Evolutionary conservation across 768 basidiomycete species (phyloP).

Genomic region (Hygrocybe punicea): DNA sequence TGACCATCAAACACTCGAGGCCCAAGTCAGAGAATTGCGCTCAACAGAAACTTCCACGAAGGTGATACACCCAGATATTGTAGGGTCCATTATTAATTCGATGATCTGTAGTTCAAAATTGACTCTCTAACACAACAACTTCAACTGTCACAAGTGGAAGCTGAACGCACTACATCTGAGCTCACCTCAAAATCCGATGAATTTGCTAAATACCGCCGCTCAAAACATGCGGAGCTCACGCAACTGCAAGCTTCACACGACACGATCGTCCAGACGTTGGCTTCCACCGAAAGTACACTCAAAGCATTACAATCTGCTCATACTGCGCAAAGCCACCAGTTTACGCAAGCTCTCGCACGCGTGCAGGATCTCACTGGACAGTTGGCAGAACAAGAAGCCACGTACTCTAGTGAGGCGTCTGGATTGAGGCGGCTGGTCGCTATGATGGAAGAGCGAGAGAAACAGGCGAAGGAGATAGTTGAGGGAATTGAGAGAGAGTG

Average conservation of each 20-base stretch:
- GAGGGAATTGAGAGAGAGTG: slow-evolving; percentile 81
- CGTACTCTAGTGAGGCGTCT: slow-evolving; percentile 73
- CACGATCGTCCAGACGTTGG: slow-evolving; percentile 61
- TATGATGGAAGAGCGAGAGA: slow-evolving; percentile 86
- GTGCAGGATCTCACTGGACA: slow-evolving; percentile 73
- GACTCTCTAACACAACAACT: slow-evolving; percentile 82
- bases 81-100: slow-evolving; percentile 4
- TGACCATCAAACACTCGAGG: slow-evolving; percentile 65
- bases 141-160: slow-evolving; percentile 70
- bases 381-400: slow-evolving; percentile 81
- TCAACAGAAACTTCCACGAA: slow-evolving; percentile 75
- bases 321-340: slow-evolving; percentile 65
- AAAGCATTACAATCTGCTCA: slow-evolving; percentile 73
- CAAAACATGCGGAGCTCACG: slow-evolving; percentile 74
- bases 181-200: slow-evolving; percentile 73
- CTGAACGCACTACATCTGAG: slow-evolving; percentile 65
- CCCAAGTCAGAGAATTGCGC: slow-evolving; percentile 66
- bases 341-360: slow-evolving; percentile 71
- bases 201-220: slow-evolving; percentile 76
- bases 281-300: slow-evolving; percentile 63
- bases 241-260: slow-evolving; percentile 78
- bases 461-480: slow-evolving; percentile 78
- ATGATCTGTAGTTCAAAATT: slow-evolving; percentile 66
- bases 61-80: slow-evolving; percentile 35
- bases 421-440: slow-evolving; percentile 70